phyloP scores from a whole-genome alignment of 1,284 basidiomycete species.

The Salmacisia buchloeana region DNA sequence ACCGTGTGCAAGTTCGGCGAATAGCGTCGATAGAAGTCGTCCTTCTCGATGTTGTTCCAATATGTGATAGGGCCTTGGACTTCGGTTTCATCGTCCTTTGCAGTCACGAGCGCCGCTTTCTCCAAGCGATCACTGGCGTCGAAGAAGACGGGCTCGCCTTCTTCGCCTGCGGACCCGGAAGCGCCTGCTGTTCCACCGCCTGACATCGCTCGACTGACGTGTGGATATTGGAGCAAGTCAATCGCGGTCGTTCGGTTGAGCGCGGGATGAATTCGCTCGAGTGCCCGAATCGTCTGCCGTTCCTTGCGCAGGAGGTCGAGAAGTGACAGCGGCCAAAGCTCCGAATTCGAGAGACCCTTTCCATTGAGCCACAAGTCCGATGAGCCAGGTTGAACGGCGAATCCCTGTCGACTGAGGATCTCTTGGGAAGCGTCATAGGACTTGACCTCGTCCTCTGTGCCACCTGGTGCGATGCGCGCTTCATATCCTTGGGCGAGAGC shows the following conservation, averaged over 20 bases:
- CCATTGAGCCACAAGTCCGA: slow-evolving; percentile 47
- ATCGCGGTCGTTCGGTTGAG: slow-evolving; percentile 66
- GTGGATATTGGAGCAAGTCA: slow-evolving; percentile 57
- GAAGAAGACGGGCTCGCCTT: slow-evolving; percentile 55
- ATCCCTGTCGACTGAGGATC: background rate
- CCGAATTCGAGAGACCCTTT: slow-evolving; percentile 15
- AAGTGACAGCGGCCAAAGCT: slow-evolving; percentile 26
- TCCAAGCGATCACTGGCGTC: slow-evolving; percentile 46
- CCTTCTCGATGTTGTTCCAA: slow-evolving; percentile 85
- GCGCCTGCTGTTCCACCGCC: slow-evolving; percentile 12
- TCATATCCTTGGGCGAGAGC: slow-evolving; percentile 19
- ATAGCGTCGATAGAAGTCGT: slow-evolving; percentile 52
- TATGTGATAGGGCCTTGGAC: slow-evolving; percentile 64
- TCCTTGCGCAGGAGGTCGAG: slow-evolving; percentile 62
- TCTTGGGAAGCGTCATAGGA: background rate
- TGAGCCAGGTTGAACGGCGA: slow-evolving; percentile 22
- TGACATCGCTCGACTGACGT: slow-evolving; percentile 22
- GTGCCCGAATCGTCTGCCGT: slow-evolving; percentile 58
- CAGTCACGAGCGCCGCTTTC: background rate
- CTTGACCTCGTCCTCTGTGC: background rate
- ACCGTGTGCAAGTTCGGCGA: slow-evolving; percentile 17
- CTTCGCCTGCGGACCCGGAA: background rate
- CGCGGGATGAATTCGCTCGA: slow-evolving; percentile 48
- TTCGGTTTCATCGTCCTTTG: background rate
- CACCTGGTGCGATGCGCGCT: background rate